Evolutionary conservation across 2,329 filamentous ascomycete species (phyloP), one percentile per base, ranked within the genome.

Genomic region (Alternaria novae-zelandiae): DNA sequence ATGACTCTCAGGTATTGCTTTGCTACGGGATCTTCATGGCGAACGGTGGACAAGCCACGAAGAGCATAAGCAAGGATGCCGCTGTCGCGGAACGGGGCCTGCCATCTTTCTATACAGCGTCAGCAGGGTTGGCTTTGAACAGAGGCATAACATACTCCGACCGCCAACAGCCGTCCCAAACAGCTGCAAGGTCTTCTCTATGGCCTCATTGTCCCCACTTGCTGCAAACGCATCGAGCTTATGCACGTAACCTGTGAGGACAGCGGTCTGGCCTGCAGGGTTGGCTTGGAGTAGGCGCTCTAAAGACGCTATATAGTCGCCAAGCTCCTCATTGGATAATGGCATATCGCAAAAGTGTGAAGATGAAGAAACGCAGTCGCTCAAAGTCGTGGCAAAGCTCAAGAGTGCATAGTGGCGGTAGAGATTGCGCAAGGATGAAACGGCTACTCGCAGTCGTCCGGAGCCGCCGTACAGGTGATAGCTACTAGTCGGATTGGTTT

Each of bases 1-100:
- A 80, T 74, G 20, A 80, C 74, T 47, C 79, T 70, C 15, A 81
- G 65, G 57, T 73, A 76, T 51, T 81, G 78, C 59, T 75, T 79
- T 10, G 65, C 65, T 25, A 79, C 47, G 21, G 57, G 60, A 12
- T 67, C 28, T n/a, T 72, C 54, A 44, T 66, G 61, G 28, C 58
- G 57, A 6, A 64, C 63, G 12, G 66, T 63, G 55, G 74, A 69
- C 46, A 80, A 67, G 8, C 70, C 65, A 13, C 71, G 63, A 13
- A 77, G 49, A n/a, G 70, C 71, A 49, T 72, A 69, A 4, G 67
- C 65, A 23, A 81, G 68, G 45, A 81, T 67, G 5, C 77, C 77
- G 46, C 60, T 59, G 43, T 73, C 61, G 49, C 70, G 68, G 55
- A 73, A 77, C 6, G 72, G 63, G 23, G 62, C 59, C 63, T 78